Evolutionary conservation across 805 yeast genomes (phyloP).

Genomic region (Martiniozyma abietophila): DNA sequence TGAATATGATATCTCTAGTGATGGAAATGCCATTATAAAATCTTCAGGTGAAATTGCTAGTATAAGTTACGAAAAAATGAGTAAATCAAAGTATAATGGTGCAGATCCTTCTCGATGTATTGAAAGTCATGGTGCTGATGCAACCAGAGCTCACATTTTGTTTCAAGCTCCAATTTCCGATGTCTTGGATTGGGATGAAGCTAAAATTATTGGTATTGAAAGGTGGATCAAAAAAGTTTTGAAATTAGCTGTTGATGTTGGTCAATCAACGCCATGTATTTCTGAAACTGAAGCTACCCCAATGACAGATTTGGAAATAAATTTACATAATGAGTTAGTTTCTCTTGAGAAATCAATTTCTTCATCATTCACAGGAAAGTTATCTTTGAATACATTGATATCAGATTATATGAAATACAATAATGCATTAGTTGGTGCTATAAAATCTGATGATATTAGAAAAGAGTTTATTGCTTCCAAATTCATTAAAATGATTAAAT

Average conservation of each 20-base stretch:
- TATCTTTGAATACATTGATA: constrained; percentile 74
- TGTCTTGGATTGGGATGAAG: constrained; percentile 82
- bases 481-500: constrained; percentile 45
- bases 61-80: constrained; percentile 82
- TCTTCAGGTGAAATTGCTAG: constrained; percentile 43
- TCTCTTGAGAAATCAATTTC: constrained; percentile 40
- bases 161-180: constrained; percentile 88
- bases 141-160: constrained; percentile 84
- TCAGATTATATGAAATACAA: constrained; percentile 87
- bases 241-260: constrained; percentile 9
- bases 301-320: constrained; percentile 33
- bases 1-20: constrained; percentile 42
- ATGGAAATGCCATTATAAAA: constrained; percentile 37
- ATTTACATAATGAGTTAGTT: constrained; percentile 51
- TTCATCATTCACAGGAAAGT: constrained; percentile 45
- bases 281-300: constrained; percentile 12
- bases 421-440: constrained; percentile 35
- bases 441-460: constrained; percentile 31
- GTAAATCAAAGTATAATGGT: constrained; percentile 92
- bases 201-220: constrained; percentile 75
- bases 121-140: constrained; percentile 76
- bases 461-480: constrained; percentile 7
- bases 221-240: constrained; percentile 69
- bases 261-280: background rate
- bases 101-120: constrained; percentile 83